Evolutionary conservation across 2,329 filamentous ascomycete genomes (phyloP).

Genomic region (Ophiostoma pallidulum): DNA sequence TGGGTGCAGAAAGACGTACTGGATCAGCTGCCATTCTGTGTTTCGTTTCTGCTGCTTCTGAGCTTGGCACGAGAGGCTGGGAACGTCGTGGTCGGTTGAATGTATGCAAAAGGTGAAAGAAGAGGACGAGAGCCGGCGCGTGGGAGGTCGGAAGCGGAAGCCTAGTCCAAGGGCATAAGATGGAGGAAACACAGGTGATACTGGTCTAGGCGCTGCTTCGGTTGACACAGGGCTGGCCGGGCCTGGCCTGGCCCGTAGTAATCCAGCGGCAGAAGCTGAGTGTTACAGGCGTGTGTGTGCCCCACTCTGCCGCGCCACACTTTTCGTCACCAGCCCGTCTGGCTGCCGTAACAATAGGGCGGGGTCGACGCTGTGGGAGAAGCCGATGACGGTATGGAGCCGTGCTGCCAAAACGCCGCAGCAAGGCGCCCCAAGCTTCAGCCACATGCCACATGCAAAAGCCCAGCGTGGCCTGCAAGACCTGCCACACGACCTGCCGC

Average conservation of each 20-base stretch:
- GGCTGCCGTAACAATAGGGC: neutral
- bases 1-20: conserved; percentile 11
- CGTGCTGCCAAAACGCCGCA: neutral
- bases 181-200: conserved; percentile 8
- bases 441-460: conserved; percentile 12
- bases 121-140: neutral
- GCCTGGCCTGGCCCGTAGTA: no score
- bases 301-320: neutral
- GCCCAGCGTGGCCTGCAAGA: neutral
- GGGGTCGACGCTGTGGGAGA: no score
- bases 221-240: neutral
- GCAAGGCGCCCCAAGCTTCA: conserved; percentile 6
- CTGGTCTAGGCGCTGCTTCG: neutral
- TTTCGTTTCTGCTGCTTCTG: neutral
- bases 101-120: neutral
- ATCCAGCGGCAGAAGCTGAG: neutral
- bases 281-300: neutral
- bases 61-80: neutral
- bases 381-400: conserved; percentile 11
- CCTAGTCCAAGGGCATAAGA: conserved; percentile 8
- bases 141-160: conserved; percentile 4
- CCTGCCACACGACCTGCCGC: no score
- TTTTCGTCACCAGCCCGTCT: neutral
- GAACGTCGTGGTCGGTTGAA: neutral
- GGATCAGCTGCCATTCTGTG: conserved; percentile 11